Evolutionary conservation across 192 early-diverging fungal species (phyloP), one percentile per base, ranked within the genome.

Genomic region (Entophlyctis luteolus): DNA sequence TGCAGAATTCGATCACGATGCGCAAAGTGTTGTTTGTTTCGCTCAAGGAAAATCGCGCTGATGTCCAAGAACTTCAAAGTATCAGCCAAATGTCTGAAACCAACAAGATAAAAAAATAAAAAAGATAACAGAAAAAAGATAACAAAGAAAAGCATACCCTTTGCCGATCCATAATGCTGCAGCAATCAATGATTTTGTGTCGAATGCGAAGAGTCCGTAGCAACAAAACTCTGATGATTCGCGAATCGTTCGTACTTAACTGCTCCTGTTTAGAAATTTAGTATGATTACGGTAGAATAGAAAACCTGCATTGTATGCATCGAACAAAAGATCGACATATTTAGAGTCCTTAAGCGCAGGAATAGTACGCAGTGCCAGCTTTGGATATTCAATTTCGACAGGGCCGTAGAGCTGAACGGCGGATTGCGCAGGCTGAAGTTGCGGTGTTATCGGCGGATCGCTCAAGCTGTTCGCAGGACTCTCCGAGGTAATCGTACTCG

Each of bases 391-490:
- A 38, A 27, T 20, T 37, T 55, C 50, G 27, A 52, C 49, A 31
- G 37, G 37, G 4, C 63, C 63, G 50, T 55, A 66, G 4, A 66
- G 27, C 27, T 66, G 28, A 6, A 52, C 42, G 4, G 63, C 63
- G 6, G 63, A 55, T 28, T 16, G 4, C 4, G 28, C 14, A 10
- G 23, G 31, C 8, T 18, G 10, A n/a, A 35, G 18, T 6, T 4
- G 18, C 18, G 28, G 18, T 10, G 49, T 27, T 8, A 10, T 8
- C 23, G 12, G n/a, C 28, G 6, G 49, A 52, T 52, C 22, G 28
- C 36, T 55, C 28, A 10, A 10, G 18, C n/a, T 14, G 8, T 4
- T 29, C 18, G 20, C 5, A 16, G 4, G 8, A 33, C 12, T 34
- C 14, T 27, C 4, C 4, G 0, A 35, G 4, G 54, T 55, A n/a